Conservation (phyloP, 768 basidiomycete genomes). For the Tylopilus intermedius region DNA sequence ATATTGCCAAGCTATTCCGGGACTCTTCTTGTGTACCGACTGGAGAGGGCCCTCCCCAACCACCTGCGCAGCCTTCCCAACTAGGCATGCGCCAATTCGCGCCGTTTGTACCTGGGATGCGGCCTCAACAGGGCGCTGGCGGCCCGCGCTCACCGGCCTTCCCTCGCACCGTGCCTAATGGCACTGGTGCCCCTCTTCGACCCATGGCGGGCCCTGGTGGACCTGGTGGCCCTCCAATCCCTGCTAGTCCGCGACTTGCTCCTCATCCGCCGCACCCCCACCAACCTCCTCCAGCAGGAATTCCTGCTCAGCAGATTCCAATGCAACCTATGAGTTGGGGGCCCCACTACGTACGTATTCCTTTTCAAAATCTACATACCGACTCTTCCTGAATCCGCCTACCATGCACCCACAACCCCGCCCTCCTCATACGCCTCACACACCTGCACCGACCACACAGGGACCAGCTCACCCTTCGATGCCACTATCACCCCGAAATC, state of each 20-base stretch:
- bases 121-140: conserved; percentile 42
- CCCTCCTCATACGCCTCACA: conserved; percentile 43
- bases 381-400: not conserved
- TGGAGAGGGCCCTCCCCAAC: conserved; percentile 35
- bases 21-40: conserved; percentile 29
- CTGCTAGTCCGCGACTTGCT: conserved; percentile 63
- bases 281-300: conserved; percentile 49
- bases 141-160: conserved; percentile 67
- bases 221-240: conserved; percentile 47
- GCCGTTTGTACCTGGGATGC: conserved; percentile 47
- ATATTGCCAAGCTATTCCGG: conserved; percentile 41
- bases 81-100: conserved; percentile 42
- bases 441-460: conserved; percentile 32
- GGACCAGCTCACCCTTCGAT: conserved; percentile 45
- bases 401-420: conserved; percentile 46
- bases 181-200: conserved; percentile 43
- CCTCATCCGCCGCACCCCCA: conserved; percentile 44
- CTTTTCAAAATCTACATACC: not conserved
- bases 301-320: conserved; percentile 43
- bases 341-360: conserved; percentile 54
- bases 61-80: conserved; percentile 37
- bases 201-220: conserved; percentile 47
- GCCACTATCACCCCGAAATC: conserved; percentile 69
- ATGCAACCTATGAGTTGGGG: conserved; percentile 40
- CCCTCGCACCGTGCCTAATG: conserved; percentile 58